These are phyloP conservation scores for Yamadazyma laniorum DNA, from an alignment of 805 yeast species.

Conservation along the genomic window DNA sequence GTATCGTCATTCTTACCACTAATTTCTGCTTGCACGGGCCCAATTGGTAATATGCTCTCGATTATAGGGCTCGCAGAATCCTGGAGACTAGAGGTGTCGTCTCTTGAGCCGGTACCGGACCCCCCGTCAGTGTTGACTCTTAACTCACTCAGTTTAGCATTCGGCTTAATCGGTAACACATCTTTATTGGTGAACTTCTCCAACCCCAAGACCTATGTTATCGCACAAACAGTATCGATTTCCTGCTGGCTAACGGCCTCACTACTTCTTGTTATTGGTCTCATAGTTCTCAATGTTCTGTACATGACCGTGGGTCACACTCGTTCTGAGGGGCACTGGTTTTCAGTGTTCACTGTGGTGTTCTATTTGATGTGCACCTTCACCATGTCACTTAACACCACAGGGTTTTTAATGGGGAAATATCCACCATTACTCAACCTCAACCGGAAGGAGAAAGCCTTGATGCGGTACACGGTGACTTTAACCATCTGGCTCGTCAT, in stretches of 20 bases:
- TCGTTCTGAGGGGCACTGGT: constrained; percentile 72
- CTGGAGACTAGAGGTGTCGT: constrained; percentile 50
- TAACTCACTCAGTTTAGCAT: constrained; percentile 59
- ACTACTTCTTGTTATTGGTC: constrained; percentile 47
- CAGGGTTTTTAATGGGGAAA: constrained; percentile 56
- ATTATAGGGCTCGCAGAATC: constrained; percentile 66
- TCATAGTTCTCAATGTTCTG: constrained; percentile 36
- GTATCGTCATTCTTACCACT: constrained; percentile 72
- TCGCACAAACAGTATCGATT: constrained; percentile 62
- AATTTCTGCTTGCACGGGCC: constrained; percentile 75
- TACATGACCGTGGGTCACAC: constrained; percentile 15
- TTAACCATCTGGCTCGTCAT: constrained; percentile 67
- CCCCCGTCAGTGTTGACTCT: constrained; percentile 50
- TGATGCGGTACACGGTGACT: constrained; percentile 69
- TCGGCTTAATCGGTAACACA: constrained; percentile 67
- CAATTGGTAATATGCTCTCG: constrained; percentile 72
- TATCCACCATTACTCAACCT: constrained; percentile 74
- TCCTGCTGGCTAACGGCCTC: constrained; percentile 64
- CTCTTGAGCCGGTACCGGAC: constrained; percentile 23
- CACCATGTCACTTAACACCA: constrained; percentile 53
- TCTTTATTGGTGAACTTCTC: constrained; percentile 71
- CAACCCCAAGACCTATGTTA: constrained; percentile 52
- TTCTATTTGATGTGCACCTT: constrained; percentile 59
- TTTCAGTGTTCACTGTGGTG: constrained; percentile 62
- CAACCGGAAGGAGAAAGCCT: constrained; percentile 62